Conservation (phyloP, 331 rosid species). For the Stylosanthes scabra region DNA sequence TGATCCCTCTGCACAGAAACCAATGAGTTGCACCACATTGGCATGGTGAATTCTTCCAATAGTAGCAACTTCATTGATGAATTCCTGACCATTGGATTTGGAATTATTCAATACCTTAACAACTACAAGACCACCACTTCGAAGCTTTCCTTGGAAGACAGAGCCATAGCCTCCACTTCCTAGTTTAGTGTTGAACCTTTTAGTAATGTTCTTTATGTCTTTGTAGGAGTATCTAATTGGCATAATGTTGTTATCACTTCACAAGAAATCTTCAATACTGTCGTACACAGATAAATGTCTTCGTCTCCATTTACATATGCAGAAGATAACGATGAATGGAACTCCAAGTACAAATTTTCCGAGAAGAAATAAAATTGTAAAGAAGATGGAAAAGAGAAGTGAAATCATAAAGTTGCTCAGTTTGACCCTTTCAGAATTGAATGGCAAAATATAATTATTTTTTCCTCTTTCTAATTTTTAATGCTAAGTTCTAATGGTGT, state of each 20-base stretch:
- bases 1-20: slow-evolving; percentile 44
- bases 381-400: background rate
- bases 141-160: slow-evolving; percentile 42
- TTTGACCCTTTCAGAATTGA: background rate
- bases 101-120: slow-evolving; percentile 36
- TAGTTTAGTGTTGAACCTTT: slow-evolving; percentile 27
- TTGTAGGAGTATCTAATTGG: slow-evolving; percentile 41
- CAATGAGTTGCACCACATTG: slow-evolving; percentile 40
- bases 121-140: slow-evolving; percentile 42
- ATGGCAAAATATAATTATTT: too few species aligned
- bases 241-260: slow-evolving; percentile 11
- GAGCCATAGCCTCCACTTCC: slow-evolving; percentile 45
- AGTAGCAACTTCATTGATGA: slow-evolving; percentile 40
- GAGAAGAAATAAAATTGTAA: accelerated
- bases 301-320: slow-evolving; percentile 28
- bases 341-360: background rate
- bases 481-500: background rate
- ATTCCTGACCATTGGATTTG: slow-evolving; percentile 29
- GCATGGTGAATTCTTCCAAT: slow-evolving; percentile 44
- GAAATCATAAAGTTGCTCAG: background rate
- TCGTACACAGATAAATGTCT: slow-evolving; percentile 33
- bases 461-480: background rate
- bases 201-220: slow-evolving; percentile 28
- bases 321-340: background rate
- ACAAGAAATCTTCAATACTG: slow-evolving; percentile 21